Conservation (phyloP, 2,329 filamentous ascomycete species). For the Stagonosporopsis chrysanthemi region DNA sequence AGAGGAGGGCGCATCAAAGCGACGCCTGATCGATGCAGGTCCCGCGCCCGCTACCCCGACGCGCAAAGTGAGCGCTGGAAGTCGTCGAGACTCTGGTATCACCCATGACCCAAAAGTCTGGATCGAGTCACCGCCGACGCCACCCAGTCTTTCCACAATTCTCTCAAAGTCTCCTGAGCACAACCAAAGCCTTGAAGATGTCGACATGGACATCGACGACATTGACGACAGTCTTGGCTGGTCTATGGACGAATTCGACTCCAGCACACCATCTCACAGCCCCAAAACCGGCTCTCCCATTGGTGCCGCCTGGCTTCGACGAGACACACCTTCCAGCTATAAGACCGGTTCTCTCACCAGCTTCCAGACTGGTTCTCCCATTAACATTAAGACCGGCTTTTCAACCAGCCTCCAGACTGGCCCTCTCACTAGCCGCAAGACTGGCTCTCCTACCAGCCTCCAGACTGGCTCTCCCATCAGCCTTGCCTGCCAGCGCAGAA, state of each 20-base stretch:
- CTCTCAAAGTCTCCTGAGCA: neutral
- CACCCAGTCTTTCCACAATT: neutral
- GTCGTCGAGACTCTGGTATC: neutral
- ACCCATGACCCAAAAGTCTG: neutral
- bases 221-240: constrained; percentile 23
- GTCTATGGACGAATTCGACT: constrained; percentile 26
- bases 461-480: too few relatives aligned
- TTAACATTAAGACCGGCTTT: too few relatives aligned
- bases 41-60: constrained; percentile 22
- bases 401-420: too few relatives aligned
- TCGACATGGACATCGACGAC: constrained; percentile 21
- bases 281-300: constrained; percentile 17
- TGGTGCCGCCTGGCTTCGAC: neutral
- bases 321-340: too few relatives aligned
- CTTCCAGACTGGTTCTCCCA: too few relatives aligned
- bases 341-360: too few relatives aligned
- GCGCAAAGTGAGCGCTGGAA: constrained; percentile 1
- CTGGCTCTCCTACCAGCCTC: too few relatives aligned
- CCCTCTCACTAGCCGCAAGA: too few relatives aligned
- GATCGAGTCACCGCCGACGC: neutral
- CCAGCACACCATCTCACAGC: constrained; percentile 23
- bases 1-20: constrained; percentile 38
- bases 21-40: constrained; percentile 40
- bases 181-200: neutral
- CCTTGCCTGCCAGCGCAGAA: neutral